Base-by-base conservation (phyloP, 495 filamentous ascomycete genomes). In the Penicilliopsis zonata region DNA sequence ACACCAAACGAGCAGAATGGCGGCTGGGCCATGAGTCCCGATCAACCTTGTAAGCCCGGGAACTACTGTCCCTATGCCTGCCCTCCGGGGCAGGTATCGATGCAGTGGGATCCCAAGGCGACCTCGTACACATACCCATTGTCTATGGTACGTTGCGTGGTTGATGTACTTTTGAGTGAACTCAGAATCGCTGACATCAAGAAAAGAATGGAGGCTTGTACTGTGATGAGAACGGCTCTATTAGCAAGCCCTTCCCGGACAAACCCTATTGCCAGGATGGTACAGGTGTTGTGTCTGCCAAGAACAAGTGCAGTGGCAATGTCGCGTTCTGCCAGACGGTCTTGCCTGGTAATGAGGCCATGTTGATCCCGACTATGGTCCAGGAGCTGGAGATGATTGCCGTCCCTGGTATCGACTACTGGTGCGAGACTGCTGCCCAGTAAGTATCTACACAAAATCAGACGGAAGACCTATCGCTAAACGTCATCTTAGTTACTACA, bases 271-370 rank as follows among this genome's bases (percentile, higher is more conserved):
- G 83, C 47, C 69, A 76, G 35, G 72, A 76, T 33, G 81, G 80
- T 18, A 76, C 73, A 9, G 81, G 80, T 30, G 39, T 70, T 3
- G 66, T 88, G 18, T 53, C 57, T 26, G 72, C 64, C 20, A 62
- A 70, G 30, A 87, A 85, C 53, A 78, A 75, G 44, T 67, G 65
- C 30, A 61, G 68, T 15, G 57, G 65, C 30, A 35, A 63, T 12
- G 74, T 86, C 10, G 69, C 82, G 3, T 81, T 86, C 52, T 90
- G 83, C 47, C 83, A 90, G 48, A 90, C 82, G 2, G 81, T 86
- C 22, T 53, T 86, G 32, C 83, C 82, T 9, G 83, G 83, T n/a
- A 82, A 85, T 48, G 83, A 90, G 57, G 78, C 80, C 33, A 90
- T 90, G 83, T 59, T 86, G 40, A 90, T 87, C 48, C 80, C 82